phyloP scores from a whole-genome alignment of 192 early-diverging fungal genomes.

The Helicostylum pulchrum region DNA sequence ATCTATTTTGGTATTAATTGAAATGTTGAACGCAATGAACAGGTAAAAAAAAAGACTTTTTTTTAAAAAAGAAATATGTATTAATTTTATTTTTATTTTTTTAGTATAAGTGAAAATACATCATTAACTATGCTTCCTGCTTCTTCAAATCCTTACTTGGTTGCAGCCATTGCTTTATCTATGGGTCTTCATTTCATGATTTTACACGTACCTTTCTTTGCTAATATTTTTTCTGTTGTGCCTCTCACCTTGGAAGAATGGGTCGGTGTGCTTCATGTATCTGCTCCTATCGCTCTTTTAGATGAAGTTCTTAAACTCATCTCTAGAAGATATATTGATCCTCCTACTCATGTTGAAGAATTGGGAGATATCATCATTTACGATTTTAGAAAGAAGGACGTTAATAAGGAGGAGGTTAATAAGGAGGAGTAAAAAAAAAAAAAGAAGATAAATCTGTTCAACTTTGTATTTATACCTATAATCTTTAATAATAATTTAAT shows the following conservation, averaged over 20 bases:
- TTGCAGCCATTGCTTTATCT: constrained; percentile 76
- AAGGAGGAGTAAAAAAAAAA: no score
- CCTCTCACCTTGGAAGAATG: constrained; percentile 87
- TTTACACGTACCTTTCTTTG: constrained; percentile 96
- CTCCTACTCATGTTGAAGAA: constrained; percentile 16
- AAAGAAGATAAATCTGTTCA: no score
- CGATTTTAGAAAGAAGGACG: no score
- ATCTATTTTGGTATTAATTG: constrained; percentile 93
- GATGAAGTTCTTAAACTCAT: constrained; percentile 87
- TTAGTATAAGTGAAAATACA: constrained; percentile 86
- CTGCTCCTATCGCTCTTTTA: constrained; percentile 85
- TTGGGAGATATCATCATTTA: no score
- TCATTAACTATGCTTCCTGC: constrained; percentile 84
- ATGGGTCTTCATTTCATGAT: constrained; percentile 96
- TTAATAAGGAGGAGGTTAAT: no score
- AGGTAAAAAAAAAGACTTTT: constrained; percentile 33
- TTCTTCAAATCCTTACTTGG: constrained; percentile 87
- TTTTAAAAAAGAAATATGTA: not conserved
- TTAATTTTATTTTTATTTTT: not conserved
- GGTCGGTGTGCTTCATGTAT: constrained; percentile 88
- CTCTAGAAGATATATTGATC: constrained; percentile 32
- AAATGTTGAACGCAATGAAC: constrained; percentile 99
- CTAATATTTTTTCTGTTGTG: constrained; percentile 85
- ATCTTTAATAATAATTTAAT: no score
- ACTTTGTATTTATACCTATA: no score